These are phyloP conservation scores for Clathrospora elynae DNA, from an alignment of 2,329 filamentous ascomycete genomes.

Conservation along the genomic window DNA sequence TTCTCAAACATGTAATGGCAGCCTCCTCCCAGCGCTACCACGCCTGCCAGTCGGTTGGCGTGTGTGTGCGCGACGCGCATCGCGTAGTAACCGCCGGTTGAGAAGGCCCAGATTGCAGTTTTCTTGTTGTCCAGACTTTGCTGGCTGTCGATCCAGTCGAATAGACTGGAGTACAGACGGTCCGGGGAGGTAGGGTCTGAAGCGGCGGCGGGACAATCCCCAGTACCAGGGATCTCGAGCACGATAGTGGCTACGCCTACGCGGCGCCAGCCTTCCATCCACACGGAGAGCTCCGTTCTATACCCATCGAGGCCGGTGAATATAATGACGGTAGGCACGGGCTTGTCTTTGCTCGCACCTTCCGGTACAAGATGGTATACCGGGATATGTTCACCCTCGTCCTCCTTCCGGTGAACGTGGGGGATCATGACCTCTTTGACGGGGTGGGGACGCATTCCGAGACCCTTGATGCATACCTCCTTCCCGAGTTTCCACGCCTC, in stretches of 20 bases:
- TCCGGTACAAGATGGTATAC: conserved; percentile 68
- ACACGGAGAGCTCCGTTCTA: conserved; percentile 60
- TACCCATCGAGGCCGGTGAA: conserved; percentile 66
- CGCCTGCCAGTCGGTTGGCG: conserved; percentile 55
- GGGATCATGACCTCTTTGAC: conserved; percentile 67
- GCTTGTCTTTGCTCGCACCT: conserved; percentile 49
- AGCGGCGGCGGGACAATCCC: conserved; percentile 59
- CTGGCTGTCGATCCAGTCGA: conserved; percentile 60
- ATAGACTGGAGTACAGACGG: conserved; percentile 58
- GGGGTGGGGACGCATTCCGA: conserved; percentile 55
- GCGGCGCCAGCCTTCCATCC: conserved; percentile 57
- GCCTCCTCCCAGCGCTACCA: conserved; percentile 61
- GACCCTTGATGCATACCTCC: conserved; percentile 63
- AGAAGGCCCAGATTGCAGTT: conserved; percentile 61
- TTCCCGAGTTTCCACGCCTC: conserved; percentile 71
- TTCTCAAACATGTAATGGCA: conserved; percentile 61
- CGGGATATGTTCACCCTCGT: conserved; percentile 64
- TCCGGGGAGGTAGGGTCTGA: conserved; percentile 58
- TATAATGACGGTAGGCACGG: conserved; percentile 60
- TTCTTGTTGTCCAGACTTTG: conserved; percentile 55
- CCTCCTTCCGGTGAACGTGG: conserved; percentile 57
- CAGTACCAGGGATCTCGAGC: conserved; percentile 63
- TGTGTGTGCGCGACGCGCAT: conserved; percentile 64
- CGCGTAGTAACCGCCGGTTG: conserved; percentile 64
- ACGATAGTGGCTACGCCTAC: conserved; percentile 58